Evolutionary conservation across 23 red algal genomes (phyloP), one percentile per base, ranked within the genome.

Genomic region (Gracilaria caudata): DNA sequence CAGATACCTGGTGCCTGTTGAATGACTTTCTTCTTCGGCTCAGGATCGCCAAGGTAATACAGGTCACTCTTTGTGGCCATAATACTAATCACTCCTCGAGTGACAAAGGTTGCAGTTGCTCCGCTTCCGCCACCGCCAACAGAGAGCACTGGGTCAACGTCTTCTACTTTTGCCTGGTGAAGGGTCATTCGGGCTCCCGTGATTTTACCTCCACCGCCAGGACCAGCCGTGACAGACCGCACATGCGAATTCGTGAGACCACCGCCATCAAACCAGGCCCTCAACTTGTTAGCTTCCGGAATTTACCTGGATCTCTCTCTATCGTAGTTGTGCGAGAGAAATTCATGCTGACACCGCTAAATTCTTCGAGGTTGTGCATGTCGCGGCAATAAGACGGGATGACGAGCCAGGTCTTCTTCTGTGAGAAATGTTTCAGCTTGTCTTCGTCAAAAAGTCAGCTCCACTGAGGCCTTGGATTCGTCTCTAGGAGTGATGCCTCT

Each of bases 261-360:
- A 11, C 53, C 92, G 24, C 83, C 65, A 72, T 99, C 97, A 83
- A 77, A 99, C 97, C 97, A 99, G 13, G 74, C 90, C 59, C 94
- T 90, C n/a, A 99, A 59, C 59, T 89, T 86, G 53, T 93, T 87
- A 2, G 97, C 97, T 79, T 99, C 90, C 21, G 28, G 28, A 24
- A 99, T 81, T 94, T 84, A 23, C 76, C 78, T 20, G 97, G 97
- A 63, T 99, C 92, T 21, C 94, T n/a, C 59, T 95, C 93, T 72
- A 99, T 77, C 21, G 81, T 91, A 34, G 97, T 95, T 30, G 47
- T 73, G 44, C 75, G 77, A 37, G 77, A 79, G 13, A 87, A 64
- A 79, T 94, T 92, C 35, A 99, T 80, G 8, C 57, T 89, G 41
- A 95, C 86, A 16, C 97, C 93, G 14, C 84, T 77, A 80, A 96